These are phyloP conservation scores for Fomitopsis pinicola DNA, from an alignment of 1,284 basidiomycete genomes.

Conservation along the genomic window DNA sequence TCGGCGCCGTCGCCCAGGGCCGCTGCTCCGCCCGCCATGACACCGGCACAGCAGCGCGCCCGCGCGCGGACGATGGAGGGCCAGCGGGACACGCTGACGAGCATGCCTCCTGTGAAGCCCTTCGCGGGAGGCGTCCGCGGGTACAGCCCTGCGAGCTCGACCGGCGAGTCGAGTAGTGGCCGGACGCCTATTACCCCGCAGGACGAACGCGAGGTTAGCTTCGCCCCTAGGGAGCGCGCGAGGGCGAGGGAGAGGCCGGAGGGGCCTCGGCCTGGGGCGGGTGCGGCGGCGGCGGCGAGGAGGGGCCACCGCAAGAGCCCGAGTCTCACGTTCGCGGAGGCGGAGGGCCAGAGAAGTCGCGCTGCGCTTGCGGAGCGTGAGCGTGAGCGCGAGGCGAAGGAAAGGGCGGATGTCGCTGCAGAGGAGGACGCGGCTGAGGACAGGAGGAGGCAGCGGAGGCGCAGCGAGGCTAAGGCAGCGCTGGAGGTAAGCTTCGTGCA, in stretches of 20 bases:
- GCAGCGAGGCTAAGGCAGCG: conserved; percentile 72
- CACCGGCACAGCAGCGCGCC: neutral
- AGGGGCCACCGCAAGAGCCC: conserved; percentile 39
- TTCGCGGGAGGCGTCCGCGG: conserved; percentile 42
- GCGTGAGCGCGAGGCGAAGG: conserved; percentile 27
- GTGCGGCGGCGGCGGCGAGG: conserved; percentile 4
- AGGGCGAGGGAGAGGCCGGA: conserved; percentile 9
- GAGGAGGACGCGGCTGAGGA: conserved; percentile 37
- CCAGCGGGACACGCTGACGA: neutral
- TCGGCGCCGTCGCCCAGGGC: neutral
- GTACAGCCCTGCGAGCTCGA: conserved; percentile 73
- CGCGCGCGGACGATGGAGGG: conserved; percentile 4
- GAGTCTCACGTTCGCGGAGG: conserved; percentile 55
- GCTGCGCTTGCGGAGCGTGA: conserved; percentile 26
- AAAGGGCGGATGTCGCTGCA: conserved; percentile 34
- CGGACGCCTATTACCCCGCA: conserved; percentile 65
- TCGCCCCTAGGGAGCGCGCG: conserved; percentile 15
- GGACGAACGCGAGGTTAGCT: conserved; percentile 67
- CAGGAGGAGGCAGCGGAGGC: conserved; percentile 59
- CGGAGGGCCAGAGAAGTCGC: conserved; percentile 17
- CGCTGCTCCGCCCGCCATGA: neutral
- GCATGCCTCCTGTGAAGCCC: conserved; percentile 36
- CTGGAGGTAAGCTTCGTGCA: conserved; percentile 57
- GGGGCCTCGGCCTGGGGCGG: conserved; percentile 1
- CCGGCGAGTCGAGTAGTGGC: conserved; percentile 73